Percentiles rank a stretch among this genome's conserved stretches.
Evolutionary conservation across 116 monocot genomes (phyloP).

Genomic region (Phalaenopsis hybrid): DNA sequence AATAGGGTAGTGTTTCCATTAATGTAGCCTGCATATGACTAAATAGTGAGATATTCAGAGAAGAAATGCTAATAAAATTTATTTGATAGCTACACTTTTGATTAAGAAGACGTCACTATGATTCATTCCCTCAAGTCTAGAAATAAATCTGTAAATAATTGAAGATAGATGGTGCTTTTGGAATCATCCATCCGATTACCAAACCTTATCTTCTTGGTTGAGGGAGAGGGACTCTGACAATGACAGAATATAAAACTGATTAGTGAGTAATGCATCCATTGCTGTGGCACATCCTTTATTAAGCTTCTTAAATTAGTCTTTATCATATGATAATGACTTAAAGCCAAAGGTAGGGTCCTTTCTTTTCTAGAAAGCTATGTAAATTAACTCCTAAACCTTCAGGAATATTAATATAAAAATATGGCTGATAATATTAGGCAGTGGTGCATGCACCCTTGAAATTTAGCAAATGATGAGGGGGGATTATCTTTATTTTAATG

Average conservation of each 20-base stretch:
- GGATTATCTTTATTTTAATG: background rate
- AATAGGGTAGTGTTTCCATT: no score
- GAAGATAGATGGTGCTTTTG: background rate
- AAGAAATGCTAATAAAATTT: background rate
- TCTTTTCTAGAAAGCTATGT: background rate
- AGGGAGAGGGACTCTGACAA: background rate
- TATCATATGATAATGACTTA: background rate
- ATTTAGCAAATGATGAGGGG: background rate
- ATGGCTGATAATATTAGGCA: background rate
- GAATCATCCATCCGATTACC: background rate
- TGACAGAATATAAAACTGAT: background rate
- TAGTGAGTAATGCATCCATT: background rate
- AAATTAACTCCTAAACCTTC: no score
- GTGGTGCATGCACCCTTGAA: background rate
- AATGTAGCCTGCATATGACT: no score
- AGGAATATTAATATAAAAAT: background rate
- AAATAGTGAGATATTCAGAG: no score
- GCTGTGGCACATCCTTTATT: background rate
- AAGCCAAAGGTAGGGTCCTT: background rate
- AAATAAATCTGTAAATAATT: background rate
- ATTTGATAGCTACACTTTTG: background rate
- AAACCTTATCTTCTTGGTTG: constrained; percentile 3
- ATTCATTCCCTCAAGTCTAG: background rate
- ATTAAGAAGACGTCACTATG: background rate
- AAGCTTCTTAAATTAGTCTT: background rate